A percentile compares a stretch with the other conserved stretches of the same genome.
These are phyloP conservation scores for Calvatia gigantea DNA, from an alignment of 768 basidiomycete species.

Conservation along the genomic window DNA sequence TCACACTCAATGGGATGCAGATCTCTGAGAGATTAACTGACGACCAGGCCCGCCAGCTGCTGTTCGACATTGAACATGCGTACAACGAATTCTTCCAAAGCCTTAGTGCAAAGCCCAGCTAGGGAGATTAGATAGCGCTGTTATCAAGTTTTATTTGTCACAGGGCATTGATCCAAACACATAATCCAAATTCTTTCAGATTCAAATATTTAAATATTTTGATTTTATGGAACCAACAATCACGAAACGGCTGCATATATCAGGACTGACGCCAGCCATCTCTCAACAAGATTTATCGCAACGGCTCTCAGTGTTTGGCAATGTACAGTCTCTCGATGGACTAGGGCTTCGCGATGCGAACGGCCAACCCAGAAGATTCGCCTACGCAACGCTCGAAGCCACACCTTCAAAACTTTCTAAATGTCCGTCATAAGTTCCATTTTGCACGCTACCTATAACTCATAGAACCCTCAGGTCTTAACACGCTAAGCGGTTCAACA, in stretches of 20 bases:
- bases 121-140: background rate
- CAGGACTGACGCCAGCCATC: slow-evolving; percentile 70
- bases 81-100: slow-evolving; percentile 92
- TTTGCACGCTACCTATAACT: background rate
- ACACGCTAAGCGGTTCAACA: slow-evolving; percentile 71
- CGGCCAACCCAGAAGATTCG: slow-evolving; percentile 69
- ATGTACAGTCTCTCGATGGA: slow-evolving; percentile 65
- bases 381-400: slow-evolving; percentile 68
- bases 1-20: slow-evolving; percentile 95
- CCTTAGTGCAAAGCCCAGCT: slow-evolving; percentile 32
- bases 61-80: slow-evolving; percentile 97
- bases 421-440: slow-evolving; percentile 44
- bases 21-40: slow-evolving; percentile 95
- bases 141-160: background rate
- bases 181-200: background rate
- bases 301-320: slow-evolving; percentile 65
- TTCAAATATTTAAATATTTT: background rate
- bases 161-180: background rate
- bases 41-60: slow-evolving; percentile 88
- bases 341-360: slow-evolving; percentile 62
- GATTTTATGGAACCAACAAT: slow-evolving; percentile 19
- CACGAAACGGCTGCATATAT: slow-evolving; percentile 68
- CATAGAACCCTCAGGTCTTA: slow-evolving; percentile 49
- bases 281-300: slow-evolving; percentile 50
- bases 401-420: slow-evolving; percentile 54